Conservation (phyloP, 805 yeast genomes). For the Peterozyma toletana region DNA sequence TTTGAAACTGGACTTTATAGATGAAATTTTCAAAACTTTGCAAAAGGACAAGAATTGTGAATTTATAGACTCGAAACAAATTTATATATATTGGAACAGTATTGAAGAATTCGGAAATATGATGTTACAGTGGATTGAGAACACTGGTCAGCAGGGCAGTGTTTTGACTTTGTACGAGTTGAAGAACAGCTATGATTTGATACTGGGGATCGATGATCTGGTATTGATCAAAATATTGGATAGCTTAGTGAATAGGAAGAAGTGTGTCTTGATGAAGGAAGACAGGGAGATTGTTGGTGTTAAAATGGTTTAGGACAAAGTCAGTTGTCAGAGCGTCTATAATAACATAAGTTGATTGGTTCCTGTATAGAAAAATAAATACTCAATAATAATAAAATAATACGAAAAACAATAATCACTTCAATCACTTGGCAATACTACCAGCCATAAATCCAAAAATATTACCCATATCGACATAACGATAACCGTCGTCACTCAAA, state of each 20-base stretch:
- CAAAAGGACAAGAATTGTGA: constrained; percentile 38
- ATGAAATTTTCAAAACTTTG: constrained; percentile 52
- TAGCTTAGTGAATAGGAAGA: constrained; percentile 54
- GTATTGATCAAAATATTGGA: constrained; percentile 50
- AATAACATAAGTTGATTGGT: no score
- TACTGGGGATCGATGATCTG: constrained; percentile 53
- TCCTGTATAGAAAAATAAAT: no score
- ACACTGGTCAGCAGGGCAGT: constrained; percentile 69
- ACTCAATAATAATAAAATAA: no score
- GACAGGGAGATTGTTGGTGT: constrained; percentile 60
- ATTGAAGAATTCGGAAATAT: constrained; percentile 62
- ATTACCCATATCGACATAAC: constrained; percentile 79
- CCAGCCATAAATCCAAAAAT: constrained; percentile 58
- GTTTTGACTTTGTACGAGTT: constrained; percentile 81
- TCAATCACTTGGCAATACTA: no score
- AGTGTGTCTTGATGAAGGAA: constrained; percentile 67
- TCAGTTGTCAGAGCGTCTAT: no score
- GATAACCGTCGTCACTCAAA: constrained; percentile 74
- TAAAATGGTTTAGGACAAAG: constrained; percentile 41
- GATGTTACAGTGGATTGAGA: constrained; percentile 63
- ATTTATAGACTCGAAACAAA: constrained; percentile 14
- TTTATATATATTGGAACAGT: constrained; percentile 59
- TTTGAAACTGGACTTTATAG: constrained; percentile 46
- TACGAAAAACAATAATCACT: no score
- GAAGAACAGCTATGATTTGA: constrained; percentile 46